phyloP scores from a whole-genome alignment of 768 basidiomycete genomes.

The Tubosaeta sp. region DNA sequence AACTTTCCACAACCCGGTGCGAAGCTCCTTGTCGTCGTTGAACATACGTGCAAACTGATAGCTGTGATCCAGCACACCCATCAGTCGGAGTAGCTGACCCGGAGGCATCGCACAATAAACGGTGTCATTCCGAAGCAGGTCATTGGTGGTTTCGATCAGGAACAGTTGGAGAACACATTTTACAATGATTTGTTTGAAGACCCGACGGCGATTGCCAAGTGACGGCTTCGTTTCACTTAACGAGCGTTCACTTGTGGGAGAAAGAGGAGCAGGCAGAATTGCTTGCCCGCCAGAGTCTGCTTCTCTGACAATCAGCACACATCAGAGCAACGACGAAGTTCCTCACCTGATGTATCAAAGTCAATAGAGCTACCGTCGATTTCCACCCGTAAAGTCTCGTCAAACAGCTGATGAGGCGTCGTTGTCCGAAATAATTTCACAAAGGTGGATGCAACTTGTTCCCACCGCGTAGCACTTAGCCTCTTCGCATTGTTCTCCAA shows the following conservation, averaged over 20 bases:
- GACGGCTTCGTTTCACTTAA: slow-evolving; percentile 49
- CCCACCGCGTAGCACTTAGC: slow-evolving; percentile 82
- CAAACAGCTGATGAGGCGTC: slow-evolving; percentile 95
- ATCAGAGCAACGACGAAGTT: neutral
- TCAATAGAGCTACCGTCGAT: slow-evolving; percentile 60
- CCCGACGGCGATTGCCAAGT: slow-evolving; percentile 66
- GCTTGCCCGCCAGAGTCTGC: slow-evolving; percentile 57
- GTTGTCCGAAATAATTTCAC: slow-evolving; percentile 97
- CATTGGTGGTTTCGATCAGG: slow-evolving; percentile 95
- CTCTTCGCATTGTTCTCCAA: slow-evolving; percentile 90
- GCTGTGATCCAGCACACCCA: slow-evolving; percentile 94
- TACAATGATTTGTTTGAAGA: slow-evolving; percentile 98
- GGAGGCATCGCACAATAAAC: slow-evolving; percentile 94
- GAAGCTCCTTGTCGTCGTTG: slow-evolving; percentile 96
- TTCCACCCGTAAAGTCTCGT: slow-evolving; percentile 84
- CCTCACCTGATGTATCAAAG: slow-evolving; percentile 42
- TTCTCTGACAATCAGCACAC: slow-evolving; percentile 6
- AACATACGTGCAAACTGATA: slow-evolving; percentile 97
- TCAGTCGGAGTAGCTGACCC: slow-evolving; percentile 85
- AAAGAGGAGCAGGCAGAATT: slow-evolving; percentile 85
- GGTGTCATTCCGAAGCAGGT: slow-evolving; percentile 85
- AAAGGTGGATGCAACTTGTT: slow-evolving; percentile 86
- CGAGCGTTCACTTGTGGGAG: slow-evolving; percentile 59
- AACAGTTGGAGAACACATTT: slow-evolving; percentile 98
- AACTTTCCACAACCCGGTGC: slow-evolving; percentile 99